Evolutionary conservation across 106 monocot species (phyloP).

Genomic region (Dactylorhiza incarnata): DNA sequence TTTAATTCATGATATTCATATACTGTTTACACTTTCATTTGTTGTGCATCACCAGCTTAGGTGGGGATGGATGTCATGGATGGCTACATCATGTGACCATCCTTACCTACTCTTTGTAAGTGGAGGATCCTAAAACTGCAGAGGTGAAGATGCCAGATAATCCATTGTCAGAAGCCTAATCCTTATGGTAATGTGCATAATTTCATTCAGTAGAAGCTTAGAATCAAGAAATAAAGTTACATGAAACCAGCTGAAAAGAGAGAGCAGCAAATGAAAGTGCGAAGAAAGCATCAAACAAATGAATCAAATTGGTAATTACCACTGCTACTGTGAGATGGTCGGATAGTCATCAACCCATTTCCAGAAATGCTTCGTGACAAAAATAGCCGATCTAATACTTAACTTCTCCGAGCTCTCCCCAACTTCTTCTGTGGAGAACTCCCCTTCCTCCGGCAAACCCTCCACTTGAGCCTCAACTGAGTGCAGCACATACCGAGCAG

Average conservation of each 20-base stretch:
- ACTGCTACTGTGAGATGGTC: neutral
- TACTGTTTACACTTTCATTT: too few relatives aligned
- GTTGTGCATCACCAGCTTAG: too few relatives aligned
- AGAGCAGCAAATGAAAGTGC: neutral
- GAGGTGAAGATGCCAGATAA: too few relatives aligned
- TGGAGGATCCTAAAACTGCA: too few relatives aligned
- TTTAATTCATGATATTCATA: too few relatives aligned
- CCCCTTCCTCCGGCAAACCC: conserved; percentile 76
- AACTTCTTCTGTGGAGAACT: conserved; percentile 73
- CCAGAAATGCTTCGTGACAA: conserved; percentile 78
- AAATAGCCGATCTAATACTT: conserved; percentile 16
- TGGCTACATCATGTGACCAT: too few relatives aligned
- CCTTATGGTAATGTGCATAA: neutral
- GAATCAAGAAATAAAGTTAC: neutral
- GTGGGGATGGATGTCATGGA: too few relatives aligned
- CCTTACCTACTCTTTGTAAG: too few relatives aligned
- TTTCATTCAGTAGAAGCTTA: neutral
- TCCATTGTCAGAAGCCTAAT: neutral
- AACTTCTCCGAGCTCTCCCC: conserved; percentile 38
- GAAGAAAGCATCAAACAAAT: neutral
- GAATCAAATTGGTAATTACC: neutral
- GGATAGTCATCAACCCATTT: conserved; percentile 46
- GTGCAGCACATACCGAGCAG: conserved; percentile 63
- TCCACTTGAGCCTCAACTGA: conserved; percentile 56
- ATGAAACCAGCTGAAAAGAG: neutral